Evolutionary conservation across 208 protist genomes (phyloP).

Genomic region (Crithidia acanthocephali): DNA sequence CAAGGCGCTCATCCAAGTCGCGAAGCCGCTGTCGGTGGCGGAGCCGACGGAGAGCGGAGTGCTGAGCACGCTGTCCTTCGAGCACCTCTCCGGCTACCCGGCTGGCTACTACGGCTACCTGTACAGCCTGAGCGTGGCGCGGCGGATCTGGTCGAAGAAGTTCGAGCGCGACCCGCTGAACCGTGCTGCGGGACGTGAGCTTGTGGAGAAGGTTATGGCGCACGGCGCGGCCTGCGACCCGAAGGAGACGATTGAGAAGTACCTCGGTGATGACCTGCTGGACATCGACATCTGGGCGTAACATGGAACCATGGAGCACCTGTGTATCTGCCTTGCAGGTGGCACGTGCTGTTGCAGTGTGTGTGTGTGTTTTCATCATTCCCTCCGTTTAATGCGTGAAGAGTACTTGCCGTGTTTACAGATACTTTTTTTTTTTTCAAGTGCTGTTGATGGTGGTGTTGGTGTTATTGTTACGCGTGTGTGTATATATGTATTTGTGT

Average conservation of each 20-base stretch:
- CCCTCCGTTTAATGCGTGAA: neutral
- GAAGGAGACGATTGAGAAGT: slow-evolving; percentile 74
- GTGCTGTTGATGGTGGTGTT: neutral
- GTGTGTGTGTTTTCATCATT: neutral
- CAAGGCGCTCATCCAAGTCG: slow-evolving; percentile 79
- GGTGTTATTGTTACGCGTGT: neutral
- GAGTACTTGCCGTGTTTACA: neutral
- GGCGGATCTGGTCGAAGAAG: slow-evolving; percentile 91
- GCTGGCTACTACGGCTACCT: slow-evolving; percentile 94
- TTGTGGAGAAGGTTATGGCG: slow-evolving; percentile 87
- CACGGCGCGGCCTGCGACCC: slow-evolving; percentile 89
- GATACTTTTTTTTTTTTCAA: too few relatives aligned
- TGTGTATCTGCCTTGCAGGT: too few relatives aligned
- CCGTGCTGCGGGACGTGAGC: slow-evolving; percentile 74
- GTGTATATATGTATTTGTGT: neutral
- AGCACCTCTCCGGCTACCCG: slow-evolving; percentile 92
- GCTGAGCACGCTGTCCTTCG: slow-evolving; percentile 81
- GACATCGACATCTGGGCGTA: slow-evolving; percentile 91
- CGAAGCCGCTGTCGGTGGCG: slow-evolving; percentile 77
- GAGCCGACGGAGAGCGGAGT: slow-evolving; percentile 74
- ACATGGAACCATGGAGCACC: neutral
- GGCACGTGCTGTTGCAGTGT: too few relatives aligned
- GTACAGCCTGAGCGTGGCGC: slow-evolving; percentile 89
- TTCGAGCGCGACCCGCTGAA: slow-evolving; percentile 90
- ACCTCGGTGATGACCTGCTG: slow-evolving; percentile 83